Evolutionary conservation across 78 protist species (phyloP).

Genomic region (Dictyostelium purpureum): DNA sequence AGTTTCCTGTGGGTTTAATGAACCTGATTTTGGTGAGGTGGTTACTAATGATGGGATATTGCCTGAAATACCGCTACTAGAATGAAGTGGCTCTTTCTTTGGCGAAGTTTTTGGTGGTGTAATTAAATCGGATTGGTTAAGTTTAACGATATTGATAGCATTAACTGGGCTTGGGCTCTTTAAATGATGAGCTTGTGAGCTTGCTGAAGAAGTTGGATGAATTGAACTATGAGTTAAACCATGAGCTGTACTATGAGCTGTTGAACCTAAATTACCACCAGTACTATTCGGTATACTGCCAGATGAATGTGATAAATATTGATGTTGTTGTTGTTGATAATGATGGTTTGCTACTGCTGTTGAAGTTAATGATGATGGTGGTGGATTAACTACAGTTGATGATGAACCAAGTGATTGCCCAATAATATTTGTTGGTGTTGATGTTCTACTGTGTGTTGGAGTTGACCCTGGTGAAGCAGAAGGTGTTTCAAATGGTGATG

Average conservation of each 20-base stretch:
- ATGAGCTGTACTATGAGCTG: background rate
- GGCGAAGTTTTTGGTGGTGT: constrained; percentile 66
- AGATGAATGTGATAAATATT: constrained; percentile 22
- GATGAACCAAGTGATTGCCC: background rate
- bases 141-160: constrained; percentile 13
- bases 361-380: constrained; percentile 18
- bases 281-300: constrained; percentile 20
- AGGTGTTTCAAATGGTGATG: constrained; percentile 50
- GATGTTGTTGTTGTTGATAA: background rate
- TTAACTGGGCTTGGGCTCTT: constrained; percentile 10
- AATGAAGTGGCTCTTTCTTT: background rate
- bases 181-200: background rate
- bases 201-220: background rate
- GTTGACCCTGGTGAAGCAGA: constrained; percentile 64
- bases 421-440: constrained; percentile 29
- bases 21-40: constrained; percentile 16
- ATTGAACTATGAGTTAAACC: background rate
- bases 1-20: background rate
- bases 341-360: background rate
- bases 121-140: constrained; percentile 14
- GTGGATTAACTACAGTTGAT: background rate
- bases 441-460: constrained; percentile 60
- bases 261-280: background rate
- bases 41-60: background rate
- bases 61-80: background rate